phyloP scores from a whole-genome alignment of 139 green algal genomes.

The Chlamydomonas incerta region DNA sequence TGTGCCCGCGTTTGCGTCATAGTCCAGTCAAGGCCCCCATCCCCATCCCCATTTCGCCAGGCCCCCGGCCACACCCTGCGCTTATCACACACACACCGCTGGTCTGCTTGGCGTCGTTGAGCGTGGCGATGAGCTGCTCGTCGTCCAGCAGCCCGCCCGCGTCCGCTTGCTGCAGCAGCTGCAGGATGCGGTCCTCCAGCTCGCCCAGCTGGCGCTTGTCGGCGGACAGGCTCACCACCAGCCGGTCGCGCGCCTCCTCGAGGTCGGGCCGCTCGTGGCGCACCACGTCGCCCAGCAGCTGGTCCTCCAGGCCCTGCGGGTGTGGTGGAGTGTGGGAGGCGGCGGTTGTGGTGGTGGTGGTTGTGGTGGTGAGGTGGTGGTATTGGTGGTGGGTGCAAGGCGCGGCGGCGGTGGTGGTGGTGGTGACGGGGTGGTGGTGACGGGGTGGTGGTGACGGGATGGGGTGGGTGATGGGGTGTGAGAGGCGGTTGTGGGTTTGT shows the following conservation, averaged over 20 bases:
- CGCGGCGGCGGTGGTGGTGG: no score
- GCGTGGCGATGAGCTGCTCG: constrained; percentile 82
- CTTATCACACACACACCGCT: constrained; percentile 33
- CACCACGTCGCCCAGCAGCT: constrained; percentile 88
- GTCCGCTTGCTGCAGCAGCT: constrained; percentile 79
- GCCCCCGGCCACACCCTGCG: background rate
- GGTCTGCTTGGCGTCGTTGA: constrained; percentile 86
- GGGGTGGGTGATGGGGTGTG: no score
- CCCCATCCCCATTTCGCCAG: no score
- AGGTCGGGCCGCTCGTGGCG: constrained; percentile 80
- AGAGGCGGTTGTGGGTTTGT: no score
- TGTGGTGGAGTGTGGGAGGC: no score
- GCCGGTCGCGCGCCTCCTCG: constrained; percentile 76
- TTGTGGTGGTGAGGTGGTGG: no score
- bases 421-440: no score
- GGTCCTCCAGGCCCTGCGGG: constrained; percentile 83
- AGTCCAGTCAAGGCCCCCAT: no score
- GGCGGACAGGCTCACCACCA: constrained; percentile 68
- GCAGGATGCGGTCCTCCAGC: constrained; percentile 87
- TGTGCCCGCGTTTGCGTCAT: no score
- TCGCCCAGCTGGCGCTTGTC: constrained; percentile 84
- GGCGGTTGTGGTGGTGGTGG: no score
- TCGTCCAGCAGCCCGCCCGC: constrained; percentile 91
- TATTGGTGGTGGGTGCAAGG: no score
- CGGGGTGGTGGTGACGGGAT: no score